Evolutionary conservation across 345 rosid species (phyloP).

Genomic region (Atalantia buxifolia): DNA sequence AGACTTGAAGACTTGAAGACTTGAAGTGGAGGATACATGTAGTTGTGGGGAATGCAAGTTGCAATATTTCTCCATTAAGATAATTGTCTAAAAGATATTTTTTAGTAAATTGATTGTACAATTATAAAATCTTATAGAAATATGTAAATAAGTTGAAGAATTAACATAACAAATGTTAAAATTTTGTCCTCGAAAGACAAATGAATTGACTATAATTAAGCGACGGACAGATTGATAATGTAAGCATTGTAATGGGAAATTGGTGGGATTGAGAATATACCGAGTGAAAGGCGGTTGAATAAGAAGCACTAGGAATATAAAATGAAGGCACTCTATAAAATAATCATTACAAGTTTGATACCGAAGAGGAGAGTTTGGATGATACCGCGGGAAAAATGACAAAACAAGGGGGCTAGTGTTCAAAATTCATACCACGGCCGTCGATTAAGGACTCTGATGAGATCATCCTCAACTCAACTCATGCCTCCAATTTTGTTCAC

Average conservation of each 20-base stretch:
- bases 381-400: conserved; percentile 40
- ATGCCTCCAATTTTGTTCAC: no score
- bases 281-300: neutral
- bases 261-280: neutral
- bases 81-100: neutral
- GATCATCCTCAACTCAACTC: conserved; percentile 8
- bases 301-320: neutral
- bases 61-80: neutral
- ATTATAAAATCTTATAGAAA: neutral
- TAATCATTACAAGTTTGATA: conserved; percentile 38
- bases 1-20: neutral
- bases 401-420: conserved; percentile 9
- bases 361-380: conserved; percentile 18
- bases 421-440: conserved; percentile 15
- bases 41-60: neutral
- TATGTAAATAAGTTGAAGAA: neutral
- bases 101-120: no score
- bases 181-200: no score
- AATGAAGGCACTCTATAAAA: conserved; percentile 4
- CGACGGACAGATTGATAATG: neutral
- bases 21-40: neutral
- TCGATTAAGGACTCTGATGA: conserved; percentile 34
- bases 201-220: neutral
- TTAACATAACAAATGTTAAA: neutral
- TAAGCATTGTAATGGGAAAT: neutral